Evolutionary conservation across 257 asterid genomes (phyloP).

Genomic region (Scutellaria minor): DNA sequence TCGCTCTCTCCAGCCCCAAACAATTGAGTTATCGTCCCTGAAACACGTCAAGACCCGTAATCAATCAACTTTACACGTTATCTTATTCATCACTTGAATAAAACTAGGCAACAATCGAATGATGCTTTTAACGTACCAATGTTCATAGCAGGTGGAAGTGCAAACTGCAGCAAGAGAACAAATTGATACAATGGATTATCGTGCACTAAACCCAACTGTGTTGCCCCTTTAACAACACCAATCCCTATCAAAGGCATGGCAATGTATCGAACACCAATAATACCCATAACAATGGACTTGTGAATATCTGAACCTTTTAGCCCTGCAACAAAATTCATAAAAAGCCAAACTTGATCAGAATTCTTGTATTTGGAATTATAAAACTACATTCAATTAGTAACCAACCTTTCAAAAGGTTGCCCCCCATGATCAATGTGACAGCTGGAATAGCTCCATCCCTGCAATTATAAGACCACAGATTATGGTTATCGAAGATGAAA

Average conservation of each 20-base stretch:
- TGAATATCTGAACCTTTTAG: conserved; percentile 61
- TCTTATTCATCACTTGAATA: neutral
- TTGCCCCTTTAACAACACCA: conserved; percentile 64
- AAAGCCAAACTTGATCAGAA: neutral
- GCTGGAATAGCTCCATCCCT: conserved; percentile 95
- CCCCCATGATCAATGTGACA: conserved; percentile 82
- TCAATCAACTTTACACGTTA: neutral
- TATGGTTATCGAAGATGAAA: neutral
- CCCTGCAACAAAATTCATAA: conserved; percentile 47
- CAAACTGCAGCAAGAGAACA: conserved; percentile 80
- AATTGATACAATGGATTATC: conserved; percentile 68
- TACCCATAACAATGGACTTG: conserved; percentile 59
- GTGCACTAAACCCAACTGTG: conserved; percentile 57
- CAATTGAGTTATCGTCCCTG: conserved; percentile 78
- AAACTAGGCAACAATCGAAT: neutral
- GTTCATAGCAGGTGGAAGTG: conserved; percentile 93
- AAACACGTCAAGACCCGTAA: neutral
- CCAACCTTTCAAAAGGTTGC: conserved; percentile 74
- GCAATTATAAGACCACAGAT: conserved; percentile 31
- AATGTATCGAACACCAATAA: conserved; percentile 64
- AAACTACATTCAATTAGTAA: conserved; percentile 5
- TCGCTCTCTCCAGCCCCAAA: conserved; percentile 85
- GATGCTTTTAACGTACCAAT: conserved; percentile 50
- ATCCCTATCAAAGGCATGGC: conserved; percentile 73
- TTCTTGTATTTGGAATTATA: neutral